Evolutionary conservation across 768 basidiomycete genomes (phyloP), one percentile per base, ranked within the genome.

Genomic region (Glaciozyma antarctica): DNA sequence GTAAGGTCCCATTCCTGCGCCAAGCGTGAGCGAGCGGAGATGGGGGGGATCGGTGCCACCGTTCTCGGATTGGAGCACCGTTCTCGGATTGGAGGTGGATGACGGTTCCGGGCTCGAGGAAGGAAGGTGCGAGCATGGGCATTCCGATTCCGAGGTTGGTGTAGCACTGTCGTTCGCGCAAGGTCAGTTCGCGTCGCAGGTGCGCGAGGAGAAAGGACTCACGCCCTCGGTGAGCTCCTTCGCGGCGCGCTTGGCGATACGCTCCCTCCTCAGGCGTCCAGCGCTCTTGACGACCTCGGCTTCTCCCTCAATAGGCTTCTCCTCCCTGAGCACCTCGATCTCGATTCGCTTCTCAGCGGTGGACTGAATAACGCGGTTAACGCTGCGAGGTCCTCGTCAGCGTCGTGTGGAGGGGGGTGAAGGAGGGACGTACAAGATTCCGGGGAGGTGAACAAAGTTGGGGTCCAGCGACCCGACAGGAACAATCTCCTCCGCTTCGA

Each of bases 401-500:
- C 16, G 7, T 3, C 51, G 24, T 9, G 51, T 5, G 16, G n/a
- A 88, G 88, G 24, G 90, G 76, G 74, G 90, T 41, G 19, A 54
- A 6, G 16, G 22, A 6, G 16, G 22, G n/a, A 63, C 64, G 28
- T 13, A 64, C 64, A 64, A 74, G 65, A 74, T 68, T 21, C 72
- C 73, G 7, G 76, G 74, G 6, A 76, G 66, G 65, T 75, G 91
- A 62, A 95, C 84, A 32, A 84, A 80, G 73, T 87, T 85, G 19
- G 90, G 87, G 58, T 88, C 88, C 64, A 95, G 79, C 10, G 84
- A 81, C 17, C 91, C 91, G 38, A 84, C 78, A 3, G 90, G 87
- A 30, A 94, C 89, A 63, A 95, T 91, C 70, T 90, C 79, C 73
- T 95, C 91, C 1, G 91, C 91, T 82, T 95, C 91, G 60, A 95